Base-by-base conservation (phyloP, 2,329 filamentous ascomycete species). In the Zasmidium angulare region DNA sequence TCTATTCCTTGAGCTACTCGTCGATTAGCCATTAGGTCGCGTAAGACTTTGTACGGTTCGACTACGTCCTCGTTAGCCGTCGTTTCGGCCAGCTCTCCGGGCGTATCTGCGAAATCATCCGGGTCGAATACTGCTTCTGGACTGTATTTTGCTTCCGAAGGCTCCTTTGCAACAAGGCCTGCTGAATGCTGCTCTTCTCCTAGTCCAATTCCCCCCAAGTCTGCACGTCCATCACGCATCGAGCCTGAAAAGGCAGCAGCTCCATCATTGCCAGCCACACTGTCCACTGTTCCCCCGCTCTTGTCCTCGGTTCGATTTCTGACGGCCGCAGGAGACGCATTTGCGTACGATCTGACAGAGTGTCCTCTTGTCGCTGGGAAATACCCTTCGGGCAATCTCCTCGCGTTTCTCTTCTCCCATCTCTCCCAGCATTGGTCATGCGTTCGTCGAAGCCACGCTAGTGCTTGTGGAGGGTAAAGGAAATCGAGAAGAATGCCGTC, bases 381-480 rank as follows among this genome's bases (percentile, higher is more conserved):
- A 66, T 58, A 71, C 24, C 60, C 66, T 31, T 65, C 68, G 31
- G 53, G 63, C 54, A 64, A 66, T 50, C 61, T 62, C 50, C 56
- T 64, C 23, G 59, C 58, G 58, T 73, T 72, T 2, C 71, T 63
- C 29, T 52, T 56, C 43, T 73, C 68, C 57, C 66, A 64, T 22
- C 61, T 54, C 50, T 74, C 71, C 47, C 57, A 59, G 1, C 63
- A 60, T 50, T 65, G 64, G 9, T 56, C 62, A 24, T 52, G 56
- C 21, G 50, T 51, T 9, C 62, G 52, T 26, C 58, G 58, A 55
- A 79, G 66, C 58, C 76, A 72, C 2, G 76, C 75, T 56, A 79
- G 66, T 1, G 78, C 76, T 55, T 76, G 76, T 21, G 75, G 72
- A 19, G 79, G 79, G 59, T 81, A 81, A 7, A 82, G 68, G 56